Evolutionary conservation across 768 basidiomycete species (phyloP), one percentile per base, ranked within the genome.

Genomic region (Grammothele lineata): DNA sequence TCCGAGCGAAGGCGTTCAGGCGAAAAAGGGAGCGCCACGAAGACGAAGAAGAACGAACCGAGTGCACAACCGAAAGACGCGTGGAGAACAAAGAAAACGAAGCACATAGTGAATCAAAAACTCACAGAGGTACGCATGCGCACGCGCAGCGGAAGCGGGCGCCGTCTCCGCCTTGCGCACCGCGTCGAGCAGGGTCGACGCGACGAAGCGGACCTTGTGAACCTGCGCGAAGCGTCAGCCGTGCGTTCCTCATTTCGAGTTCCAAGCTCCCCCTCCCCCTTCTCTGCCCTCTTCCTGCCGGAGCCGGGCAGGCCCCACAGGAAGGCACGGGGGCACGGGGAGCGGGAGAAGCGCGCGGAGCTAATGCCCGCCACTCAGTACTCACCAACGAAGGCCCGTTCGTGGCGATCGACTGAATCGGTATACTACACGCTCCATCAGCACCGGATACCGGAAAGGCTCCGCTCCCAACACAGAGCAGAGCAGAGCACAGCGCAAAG

Each of bases 181-280:
- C 15, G 87, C 81, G 61, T 93, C 91, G 49, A 94, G 72, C 42
- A 95, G 69, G 2, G 90, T 92, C 11, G 90, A 93, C 14, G 92
- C 92, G 30, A 94, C 90, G 63, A 92, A 94, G 48, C 92, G 83
- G 52, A 94, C 91, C 75, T 94, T 94, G 62, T 89, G 85, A 14
- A 94, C 89, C 83, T 86, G 52, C 26, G 24, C 21, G 21, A 12
- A 21, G 21, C 5, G 10, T 22, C 39, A 40, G 21, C 14, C 24
- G 5, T 24, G 5, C 23, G 23, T n/a, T 23, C 18, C 23, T 18
- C 25, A 3, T 15, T 12, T 19, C 43, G 5, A n/a, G 3, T 17
- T 25, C 38, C 9, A 25, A 22, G 8, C 15, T 15, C 23, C 14
- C 23, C 12, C 23, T 38, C 38, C 38, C 19, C n/a, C 12, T 15